Evolutionary conservation across 371 early-diverging fungal species (phyloP).

Genomic region (Chytridium lagenaria): DNA sequence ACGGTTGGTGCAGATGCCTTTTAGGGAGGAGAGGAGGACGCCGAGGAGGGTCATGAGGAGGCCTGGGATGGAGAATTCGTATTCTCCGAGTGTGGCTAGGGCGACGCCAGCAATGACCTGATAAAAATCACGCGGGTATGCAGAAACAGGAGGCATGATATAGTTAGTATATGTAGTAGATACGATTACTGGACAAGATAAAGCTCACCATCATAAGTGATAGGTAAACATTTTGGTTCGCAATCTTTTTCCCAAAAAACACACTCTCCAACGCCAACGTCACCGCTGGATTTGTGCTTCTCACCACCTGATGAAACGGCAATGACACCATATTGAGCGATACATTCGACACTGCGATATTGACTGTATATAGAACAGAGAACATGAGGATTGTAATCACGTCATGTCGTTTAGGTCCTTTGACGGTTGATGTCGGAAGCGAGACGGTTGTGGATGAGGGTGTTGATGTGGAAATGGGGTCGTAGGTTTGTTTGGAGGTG

Average conservation of each 20-base stretch:
- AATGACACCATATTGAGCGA: conserved; percentile 72
- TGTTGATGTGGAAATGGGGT: background rate
- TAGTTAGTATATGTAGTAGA: background rate
- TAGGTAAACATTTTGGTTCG: conserved; percentile 62
- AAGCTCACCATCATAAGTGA: conserved; percentile 67
- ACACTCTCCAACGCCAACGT: conserved; percentile 71
- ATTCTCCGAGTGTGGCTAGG: conserved; percentile 84
- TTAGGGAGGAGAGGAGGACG: conserved; percentile 77
- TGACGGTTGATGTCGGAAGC: background rate
- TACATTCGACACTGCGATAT: conserved; percentile 86
- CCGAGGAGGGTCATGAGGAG: conserved; percentile 82
- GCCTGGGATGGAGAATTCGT: conserved; percentile 72
- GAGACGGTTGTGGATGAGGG: background rate
- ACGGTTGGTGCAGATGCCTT: conserved; percentile 84
- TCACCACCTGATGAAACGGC: conserved; percentile 86
- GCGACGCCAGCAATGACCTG: conserved; percentile 78
- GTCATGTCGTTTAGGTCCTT: background rate
- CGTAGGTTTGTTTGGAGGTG: background rate
- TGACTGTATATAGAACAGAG: conserved; percentile 86
- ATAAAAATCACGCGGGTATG: background rate
- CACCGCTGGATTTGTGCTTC: conserved; percentile 86
- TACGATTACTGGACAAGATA: background rate
- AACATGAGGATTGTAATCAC: conserved; percentile 72
- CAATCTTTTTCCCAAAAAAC: conserved; percentile 64
- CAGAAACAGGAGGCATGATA: background rate